Evolutionary conservation across 192 early-diverging fungal species (phyloP), one percentile per base, ranked within the genome.

Genomic region (Anaeromyces robustus): DNA sequence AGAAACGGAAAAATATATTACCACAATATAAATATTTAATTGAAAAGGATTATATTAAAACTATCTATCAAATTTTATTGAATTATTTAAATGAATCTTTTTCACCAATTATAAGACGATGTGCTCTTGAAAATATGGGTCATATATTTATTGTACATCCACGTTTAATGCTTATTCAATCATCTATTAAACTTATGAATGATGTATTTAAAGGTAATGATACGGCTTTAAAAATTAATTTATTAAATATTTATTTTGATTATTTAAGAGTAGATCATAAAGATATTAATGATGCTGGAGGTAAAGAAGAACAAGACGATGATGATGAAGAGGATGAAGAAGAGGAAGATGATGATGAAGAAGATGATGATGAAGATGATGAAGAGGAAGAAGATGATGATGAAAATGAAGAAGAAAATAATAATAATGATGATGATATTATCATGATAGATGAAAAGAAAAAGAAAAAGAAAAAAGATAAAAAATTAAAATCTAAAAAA

Each of bases 131-230:
- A 68, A 80, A 84, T 28, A 41, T 86, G 12, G 85, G 95, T 0
- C 88, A 93, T 80, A 78, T 97, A 28, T 94, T 89, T 83, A 88
- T 92, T 68, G 87, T 89, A n/a, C 84, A 90, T 81, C 95, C 95
- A 2, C 86, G 85, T 18, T 84, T 94, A 79, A 91, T 91, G 81
- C 85, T 93, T 17, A 84, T 86, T 37, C 78, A 82, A 4, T 83
- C 83, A 4, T 88, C 91, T 29, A 87, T 88, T 9, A 81, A 79
- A 17, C 82, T 95, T 32, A 94, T 97, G 91, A 90, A 95, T 79
- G 34, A 81, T 26, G 84, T 92, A 17, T 94, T 95, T 86, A 82
- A 84, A 4, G 80, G 82, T 1, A 86, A 83, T 12, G 84, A 82
- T 9, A 81, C 84, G 16, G 79, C 84, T 29, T 87, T 94, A 80